These are phyloP conservation scores for Stemphylium lycopersici DNA, from an alignment of 2,329 filamentous ascomycete species.

Conservation along the genomic window DNA sequence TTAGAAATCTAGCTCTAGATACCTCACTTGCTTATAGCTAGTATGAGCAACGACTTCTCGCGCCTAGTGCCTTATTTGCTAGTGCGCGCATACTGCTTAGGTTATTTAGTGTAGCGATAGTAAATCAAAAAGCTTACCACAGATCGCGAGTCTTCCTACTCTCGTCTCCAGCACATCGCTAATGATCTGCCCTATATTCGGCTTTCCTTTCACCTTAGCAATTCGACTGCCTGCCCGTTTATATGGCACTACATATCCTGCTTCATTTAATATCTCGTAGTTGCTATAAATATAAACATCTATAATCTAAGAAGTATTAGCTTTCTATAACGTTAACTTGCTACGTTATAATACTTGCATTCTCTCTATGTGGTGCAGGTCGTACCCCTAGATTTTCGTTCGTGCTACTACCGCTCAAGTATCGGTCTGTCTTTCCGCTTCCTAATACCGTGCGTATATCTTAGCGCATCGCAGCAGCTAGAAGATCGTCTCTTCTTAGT, in stretches of 20 bases:
- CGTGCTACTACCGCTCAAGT: conserved; percentile 2
- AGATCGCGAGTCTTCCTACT: conserved; percentile 18
- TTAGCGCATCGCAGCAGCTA: neutral
- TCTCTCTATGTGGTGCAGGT: conserved; percentile 11
- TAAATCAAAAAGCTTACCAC: conserved; percentile 16
- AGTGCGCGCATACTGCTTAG: conserved; percentile 11
- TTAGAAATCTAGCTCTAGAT: conserved; percentile 20
- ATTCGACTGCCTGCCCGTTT: conserved; percentile 8
- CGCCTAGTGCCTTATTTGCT: conserved; percentile 12
- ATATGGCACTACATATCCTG: conserved; percentile 5
- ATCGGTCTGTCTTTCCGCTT: conserved; percentile 5
- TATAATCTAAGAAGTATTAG: conserved; percentile 17
- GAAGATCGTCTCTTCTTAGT: conserved; percentile 11
- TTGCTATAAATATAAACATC: conserved; percentile 20
- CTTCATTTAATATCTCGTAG: conserved; percentile 12
- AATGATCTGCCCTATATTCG: conserved; percentile 17
- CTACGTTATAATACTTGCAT: conserved; percentile 9
- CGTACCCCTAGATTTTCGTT: conserved; percentile 7
- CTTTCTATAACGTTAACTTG: neutral
- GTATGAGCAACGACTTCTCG: conserved; percentile 6
- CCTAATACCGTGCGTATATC: neutral
- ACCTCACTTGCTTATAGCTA: conserved; percentile 14
- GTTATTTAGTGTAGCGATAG: conserved; percentile 6
- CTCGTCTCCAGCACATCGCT: conserved; percentile 11
- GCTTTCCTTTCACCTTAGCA: conserved; percentile 13